phyloP scores from a whole-genome alignment of 1,139 yeast species.

The Taiozyma sp. region DNA sequence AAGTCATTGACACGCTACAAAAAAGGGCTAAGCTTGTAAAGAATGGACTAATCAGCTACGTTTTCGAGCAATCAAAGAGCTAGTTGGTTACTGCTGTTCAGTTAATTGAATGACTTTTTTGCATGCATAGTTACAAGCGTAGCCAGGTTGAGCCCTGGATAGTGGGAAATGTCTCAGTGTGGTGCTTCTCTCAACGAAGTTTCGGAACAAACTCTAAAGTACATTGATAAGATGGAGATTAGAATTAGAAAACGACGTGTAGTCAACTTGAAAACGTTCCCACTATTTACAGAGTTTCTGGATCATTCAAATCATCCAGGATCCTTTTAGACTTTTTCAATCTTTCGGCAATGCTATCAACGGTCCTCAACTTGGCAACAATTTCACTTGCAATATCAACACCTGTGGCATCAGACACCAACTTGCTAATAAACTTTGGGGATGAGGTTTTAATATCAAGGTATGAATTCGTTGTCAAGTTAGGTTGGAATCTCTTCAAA shows the following conservation, averaged over 20 bases:
- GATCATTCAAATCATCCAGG: constrained; percentile 24
- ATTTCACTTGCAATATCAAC: constrained; percentile 31
- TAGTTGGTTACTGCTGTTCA: neutral
- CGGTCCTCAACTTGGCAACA: constrained; percentile 28
- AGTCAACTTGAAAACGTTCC: neutral
- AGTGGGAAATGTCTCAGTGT: no score
- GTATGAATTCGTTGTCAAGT: constrained; percentile 16
- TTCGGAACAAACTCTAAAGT: no score
- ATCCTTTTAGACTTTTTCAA: constrained; percentile 29
- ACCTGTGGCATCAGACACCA: constrained; percentile 25
- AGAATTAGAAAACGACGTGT: neutral
- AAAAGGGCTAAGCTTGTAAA: constrained; percentile 10
- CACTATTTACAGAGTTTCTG: neutral
- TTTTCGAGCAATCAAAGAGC: neutral
- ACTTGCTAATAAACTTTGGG: constrained; percentile 22
- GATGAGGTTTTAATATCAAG: constrained; percentile 21
- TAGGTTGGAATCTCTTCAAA: constrained; percentile 20
- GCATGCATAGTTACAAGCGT: neutral
- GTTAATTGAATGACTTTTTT: neutral
- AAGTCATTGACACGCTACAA: constrained; percentile 15
- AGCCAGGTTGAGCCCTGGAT: neutral
- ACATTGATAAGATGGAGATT: no score
- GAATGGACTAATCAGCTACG: constrained; percentile 12
- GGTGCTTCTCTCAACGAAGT: no score
- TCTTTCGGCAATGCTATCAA: constrained; percentile 26